Evolutionary conservation across 768 basidiomycete genomes (phyloP), one percentile per base, ranked within the genome.

Genomic region (Crucibulum laeve): DNA sequence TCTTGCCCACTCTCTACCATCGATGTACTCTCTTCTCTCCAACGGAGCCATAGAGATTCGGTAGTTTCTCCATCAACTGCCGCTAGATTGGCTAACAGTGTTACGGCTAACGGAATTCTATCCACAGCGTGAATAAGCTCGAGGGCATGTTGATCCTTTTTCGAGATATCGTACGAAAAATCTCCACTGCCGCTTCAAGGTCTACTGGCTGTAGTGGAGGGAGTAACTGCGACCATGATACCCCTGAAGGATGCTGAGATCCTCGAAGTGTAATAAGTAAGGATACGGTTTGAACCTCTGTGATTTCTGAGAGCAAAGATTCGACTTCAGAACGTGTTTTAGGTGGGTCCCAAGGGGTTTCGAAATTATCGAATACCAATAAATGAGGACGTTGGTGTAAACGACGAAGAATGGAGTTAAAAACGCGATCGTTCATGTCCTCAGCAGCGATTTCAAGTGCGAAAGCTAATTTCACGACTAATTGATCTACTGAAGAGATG

Each of bases 61-160:
- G 61, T 51, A 0, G 57, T 59, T 38, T 63, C 61, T 10, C 59
- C 63, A 18, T 64, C 58, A 14, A 59, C 59, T 1, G 60, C 48
- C 17, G 63, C 62, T 2, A 67, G 51, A 34, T 61, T 58, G 10
- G 55, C 61, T 15, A 67, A 48, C 4, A 66, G 52, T 2, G 59
- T 63, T n/a, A 66, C 58, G 0, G 64, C 64, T 11, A 66, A 49
- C 0, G 64, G 64, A 15, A 67, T 53, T 32, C 63, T 55, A 38
- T 64, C 63, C 17, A 64, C 56, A 1, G 61, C 56, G 24, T 50
- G 36, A 3, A 64, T 49, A 14, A 67, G 58, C 25, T 50, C 49
- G 13, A 46, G 33, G 1, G 50, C 53, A 44, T 56, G 45, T 13
- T 57, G 43, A 25, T 64, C 59, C 4, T 38, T 23, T 58, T 51